Evolutionary conservation across 169 alveolate genomes (phyloP).

Genomic region (Plasmodium ovale): DNA sequence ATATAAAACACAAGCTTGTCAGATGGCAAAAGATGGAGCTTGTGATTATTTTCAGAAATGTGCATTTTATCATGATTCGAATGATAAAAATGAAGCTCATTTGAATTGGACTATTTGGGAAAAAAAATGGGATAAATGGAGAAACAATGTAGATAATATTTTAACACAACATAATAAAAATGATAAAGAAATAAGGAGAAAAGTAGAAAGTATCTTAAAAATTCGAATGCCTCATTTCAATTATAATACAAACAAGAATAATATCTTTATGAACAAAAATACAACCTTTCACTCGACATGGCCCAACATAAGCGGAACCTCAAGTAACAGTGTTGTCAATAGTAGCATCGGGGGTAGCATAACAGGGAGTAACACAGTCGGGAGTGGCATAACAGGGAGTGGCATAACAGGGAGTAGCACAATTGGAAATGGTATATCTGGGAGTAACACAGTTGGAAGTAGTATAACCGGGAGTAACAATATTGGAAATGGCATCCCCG

Average conservation of each 20-base stretch:
- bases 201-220: constrained; percentile 66
- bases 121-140: constrained; percentile 83
- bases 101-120: constrained; percentile 83
- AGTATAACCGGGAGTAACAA: neutral
- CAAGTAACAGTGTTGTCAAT: neutral
- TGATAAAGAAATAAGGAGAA: constrained; percentile 74
- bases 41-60: constrained; percentile 83
- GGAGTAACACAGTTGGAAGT: neutral
- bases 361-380: neutral
- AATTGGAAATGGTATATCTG: neutral
- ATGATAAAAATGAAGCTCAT: constrained; percentile 81
- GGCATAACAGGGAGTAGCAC: neutral
- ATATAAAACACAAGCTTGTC: constrained; percentile 86
- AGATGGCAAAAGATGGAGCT: constrained; percentile 78
- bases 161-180: constrained; percentile 70
- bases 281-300: constrained; percentile 49
- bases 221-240: constrained; percentile 72
- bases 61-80: constrained; percentile 81
- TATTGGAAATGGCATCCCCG: neutral
- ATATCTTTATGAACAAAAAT: constrained; percentile 39
- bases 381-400: neutral
- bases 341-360: neutral
- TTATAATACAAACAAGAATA: constrained; percentile 25
- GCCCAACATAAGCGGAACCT: constrained; percentile 8
- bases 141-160: constrained; percentile 70